phyloP scores from a whole-genome alignment of 2,329 filamentous ascomycete species.

The Talaromyces verruculosus region DNA sequence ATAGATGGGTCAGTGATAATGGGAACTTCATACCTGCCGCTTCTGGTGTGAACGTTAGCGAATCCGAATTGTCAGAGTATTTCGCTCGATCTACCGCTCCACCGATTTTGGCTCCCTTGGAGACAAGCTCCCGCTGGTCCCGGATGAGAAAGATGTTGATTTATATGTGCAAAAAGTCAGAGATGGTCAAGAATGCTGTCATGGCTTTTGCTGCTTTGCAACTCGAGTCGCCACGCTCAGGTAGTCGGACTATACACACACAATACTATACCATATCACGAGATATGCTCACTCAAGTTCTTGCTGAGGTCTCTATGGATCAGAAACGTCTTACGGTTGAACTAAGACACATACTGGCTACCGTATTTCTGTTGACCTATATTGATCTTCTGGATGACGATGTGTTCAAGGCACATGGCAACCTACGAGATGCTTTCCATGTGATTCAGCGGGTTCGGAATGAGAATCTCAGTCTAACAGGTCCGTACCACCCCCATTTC shows the following conservation, averaged over 20 bases:
- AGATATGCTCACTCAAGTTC: conserved; percentile 28
- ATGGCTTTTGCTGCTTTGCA: conserved; percentile 54
- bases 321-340: conserved; percentile 14
- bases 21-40: background rate
- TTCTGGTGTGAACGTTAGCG: background rate
- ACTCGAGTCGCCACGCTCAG: conserved; percentile 34
- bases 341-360: conserved; percentile 49
- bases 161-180: conserved; percentile 49
- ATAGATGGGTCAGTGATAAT: background rate
- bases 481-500: conserved; percentile 1
- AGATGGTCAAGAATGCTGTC: conserved; percentile 51
- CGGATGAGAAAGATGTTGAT: conserved; percentile 52
- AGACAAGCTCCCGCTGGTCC: conserved; percentile 55
- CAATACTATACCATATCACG: conserved; percentile 33
- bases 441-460: conserved; percentile 47
- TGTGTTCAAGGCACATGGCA: conserved; percentile 50
- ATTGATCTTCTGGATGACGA: conserved; percentile 51
- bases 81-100: conserved; percentile 16
- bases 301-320: conserved; percentile 10
- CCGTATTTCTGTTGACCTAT: conserved; percentile 57
- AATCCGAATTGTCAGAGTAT: conserved; percentile 11
- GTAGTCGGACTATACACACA: conserved; percentile 8
- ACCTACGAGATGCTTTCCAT: conserved; percentile 52
- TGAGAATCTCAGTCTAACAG: conserved; percentile 26
- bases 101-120: conserved; percentile 49